Evolutionary conservation across 352 stramenopile genomes (phyloP).

Genomic region (Globisporangium abappressorium): DNA sequence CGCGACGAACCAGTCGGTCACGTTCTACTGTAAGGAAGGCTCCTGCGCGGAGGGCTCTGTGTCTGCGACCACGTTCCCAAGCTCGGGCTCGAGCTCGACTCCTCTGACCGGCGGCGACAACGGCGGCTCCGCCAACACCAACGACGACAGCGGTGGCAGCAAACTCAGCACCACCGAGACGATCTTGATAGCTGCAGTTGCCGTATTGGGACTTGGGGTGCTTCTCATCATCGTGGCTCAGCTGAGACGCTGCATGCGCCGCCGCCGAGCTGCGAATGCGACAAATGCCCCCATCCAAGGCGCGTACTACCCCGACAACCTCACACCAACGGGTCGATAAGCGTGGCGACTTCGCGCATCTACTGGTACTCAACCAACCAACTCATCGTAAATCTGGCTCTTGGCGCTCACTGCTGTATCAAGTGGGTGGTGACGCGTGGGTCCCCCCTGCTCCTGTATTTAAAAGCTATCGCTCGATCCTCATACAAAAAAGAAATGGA

Average conservation of each 20-base stretch:
- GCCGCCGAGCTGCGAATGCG: neutral
- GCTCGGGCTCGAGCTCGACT: neutral
- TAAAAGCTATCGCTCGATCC: too few relatives aligned
- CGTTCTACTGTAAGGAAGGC: constrained; percentile 47
- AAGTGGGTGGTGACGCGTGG: too few relatives aligned
- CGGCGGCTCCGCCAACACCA: constrained; percentile 5
- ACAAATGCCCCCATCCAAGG: neutral
- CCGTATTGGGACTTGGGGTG: constrained; percentile 5
- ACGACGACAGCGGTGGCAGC: neutral
- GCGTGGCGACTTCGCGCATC: too few relatives aligned
- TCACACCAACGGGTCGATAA: constrained; percentile 9
- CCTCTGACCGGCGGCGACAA: neutral
- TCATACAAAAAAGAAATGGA: too few relatives aligned
- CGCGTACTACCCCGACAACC: constrained; percentile 17
- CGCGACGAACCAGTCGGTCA: constrained; percentile 56
- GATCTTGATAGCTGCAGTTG: neutral
- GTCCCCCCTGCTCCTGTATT: too few relatives aligned
- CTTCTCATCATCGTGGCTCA: constrained; percentile 26
- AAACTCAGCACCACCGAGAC: constrained; percentile 9
- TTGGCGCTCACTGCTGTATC: too few relatives aligned
- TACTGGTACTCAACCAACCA: neutral
- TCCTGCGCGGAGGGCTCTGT: constrained; percentile 3
- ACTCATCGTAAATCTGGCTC: neutral
- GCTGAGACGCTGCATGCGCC: constrained; percentile 3
- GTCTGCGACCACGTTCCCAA: constrained; percentile 6